Conservation (phyloP, 345 rosid genomes). For the Boechera retrofracta region DNA sequence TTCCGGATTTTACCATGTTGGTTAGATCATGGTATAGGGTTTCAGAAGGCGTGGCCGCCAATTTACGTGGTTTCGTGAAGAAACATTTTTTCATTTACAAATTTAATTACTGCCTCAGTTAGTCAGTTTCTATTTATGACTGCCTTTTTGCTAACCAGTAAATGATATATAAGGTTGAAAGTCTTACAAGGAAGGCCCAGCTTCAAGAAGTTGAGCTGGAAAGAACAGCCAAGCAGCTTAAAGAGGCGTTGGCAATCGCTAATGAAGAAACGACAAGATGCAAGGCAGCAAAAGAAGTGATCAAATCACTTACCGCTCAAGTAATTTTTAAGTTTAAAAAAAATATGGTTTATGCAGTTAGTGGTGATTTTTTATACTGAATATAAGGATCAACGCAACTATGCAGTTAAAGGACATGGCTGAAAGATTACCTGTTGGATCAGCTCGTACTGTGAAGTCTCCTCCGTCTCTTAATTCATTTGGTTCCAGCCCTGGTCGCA, state of each 20-base stretch:
- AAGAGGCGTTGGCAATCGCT: constrained; percentile 85
- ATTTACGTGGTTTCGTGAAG: constrained; percentile 15
- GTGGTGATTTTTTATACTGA: constrained; percentile 30
- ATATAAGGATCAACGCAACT: constrained; percentile 17
- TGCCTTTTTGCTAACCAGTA: constrained; percentile 34
- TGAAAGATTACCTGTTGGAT: constrained; percentile 81
- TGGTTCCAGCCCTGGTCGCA: constrained; percentile 61
- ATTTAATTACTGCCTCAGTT: constrained; percentile 7
- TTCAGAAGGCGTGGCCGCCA: constrained; percentile 9
- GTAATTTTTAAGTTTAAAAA: constrained; percentile 48
- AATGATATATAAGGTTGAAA: constrained; percentile 69
- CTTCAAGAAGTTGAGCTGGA: constrained; percentile 92
- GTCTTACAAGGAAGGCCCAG: constrained; percentile 79
- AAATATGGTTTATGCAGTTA: constrained; percentile 8
- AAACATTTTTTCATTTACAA: background rate
- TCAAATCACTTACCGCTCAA: constrained; percentile 95
- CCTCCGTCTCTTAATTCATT: constrained; percentile 63
- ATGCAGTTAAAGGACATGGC: constrained; percentile 89
- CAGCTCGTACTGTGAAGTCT: constrained; percentile 56
- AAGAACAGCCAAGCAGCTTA: constrained; percentile 82
- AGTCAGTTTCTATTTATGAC: constrained; percentile 28
- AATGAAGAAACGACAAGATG: constrained; percentile 91
- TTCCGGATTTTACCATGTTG: constrained; percentile 20
- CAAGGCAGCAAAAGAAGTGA: constrained; percentile 99
- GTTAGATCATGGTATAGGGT: constrained; percentile 16